A percentile compares a stretch with the other conserved stretches of the same genome.
phyloP scores from a whole-genome alignment of 305 asterid species.

The Nicotiana rustica region DNA sequence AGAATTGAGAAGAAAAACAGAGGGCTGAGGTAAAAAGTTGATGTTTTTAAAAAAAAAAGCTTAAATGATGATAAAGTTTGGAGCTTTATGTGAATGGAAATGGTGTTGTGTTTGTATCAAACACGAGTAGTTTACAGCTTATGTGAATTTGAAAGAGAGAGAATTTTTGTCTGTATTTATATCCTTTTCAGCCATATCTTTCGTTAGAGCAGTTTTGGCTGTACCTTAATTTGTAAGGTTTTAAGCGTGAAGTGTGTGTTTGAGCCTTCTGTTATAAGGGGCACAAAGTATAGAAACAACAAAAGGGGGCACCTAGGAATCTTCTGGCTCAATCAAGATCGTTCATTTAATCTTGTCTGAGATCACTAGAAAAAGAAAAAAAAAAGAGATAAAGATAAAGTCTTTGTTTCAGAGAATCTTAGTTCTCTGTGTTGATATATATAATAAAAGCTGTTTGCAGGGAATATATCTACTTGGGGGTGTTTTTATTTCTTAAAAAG shows the following conservation, averaged over 20 bases:
- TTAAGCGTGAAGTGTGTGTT: conserved; percentile 51
- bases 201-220: conserved; percentile 70
- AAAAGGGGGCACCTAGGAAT: conserved; percentile 47
- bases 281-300: conserved; percentile 3
- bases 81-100: conserved; percentile 36
- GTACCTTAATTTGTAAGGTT: conserved; percentile 55
- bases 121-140: conserved; percentile 42
- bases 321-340: conserved; percentile 61
- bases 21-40: conserved; percentile 33
- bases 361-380: conserved; percentile 37
- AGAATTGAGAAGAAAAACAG: neutral
- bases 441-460: conserved; percentile 26
- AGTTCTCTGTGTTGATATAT: conserved; percentile 38
- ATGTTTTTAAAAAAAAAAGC: neutral
- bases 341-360: conserved; percentile 49
- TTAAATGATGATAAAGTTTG: conserved; percentile 37
- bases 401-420: conserved; percentile 48
- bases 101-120: conserved; percentile 24
- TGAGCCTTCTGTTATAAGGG: conserved; percentile 40
- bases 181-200: conserved; percentile 52
- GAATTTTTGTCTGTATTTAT: conserved; percentile 41
- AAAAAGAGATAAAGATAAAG: conserved; percentile 29
- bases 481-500: neutral
- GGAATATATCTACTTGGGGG: conserved; percentile 30
- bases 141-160: conserved; percentile 26